Percentiles rank a stretch among this genome's conserved stretches.
Conservation (phyloP, 202 grass and related monocot genomes). For the Digitaria exilis region DNA sequence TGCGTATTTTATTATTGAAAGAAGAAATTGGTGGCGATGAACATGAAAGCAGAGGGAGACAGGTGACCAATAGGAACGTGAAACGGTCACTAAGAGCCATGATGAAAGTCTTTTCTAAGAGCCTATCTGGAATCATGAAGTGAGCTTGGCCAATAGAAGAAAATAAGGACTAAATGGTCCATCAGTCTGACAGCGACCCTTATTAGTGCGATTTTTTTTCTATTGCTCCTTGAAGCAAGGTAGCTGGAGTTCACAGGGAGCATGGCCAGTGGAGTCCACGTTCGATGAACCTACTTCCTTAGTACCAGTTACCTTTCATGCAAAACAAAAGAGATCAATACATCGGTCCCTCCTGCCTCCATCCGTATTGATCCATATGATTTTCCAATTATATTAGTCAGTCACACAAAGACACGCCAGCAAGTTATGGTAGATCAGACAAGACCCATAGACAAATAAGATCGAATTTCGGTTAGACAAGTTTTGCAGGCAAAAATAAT, state of each 20-base stretch:
- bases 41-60: conserved; percentile 7
- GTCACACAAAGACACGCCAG: not conserved
- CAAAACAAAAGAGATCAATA: not conserved
- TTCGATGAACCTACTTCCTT: conserved; percentile 32
- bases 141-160: not conserved
- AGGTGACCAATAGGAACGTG: conserved; percentile 16
- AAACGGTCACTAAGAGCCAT: conserved; percentile 26
- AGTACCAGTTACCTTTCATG: not conserved
- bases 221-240: not conserved
- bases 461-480: not conserved
- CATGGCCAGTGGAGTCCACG: conserved; percentile 17
- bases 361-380: not conserved
- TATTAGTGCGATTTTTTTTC: not conserved
- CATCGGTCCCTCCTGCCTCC: not conserved
- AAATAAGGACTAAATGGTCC: not conserved
- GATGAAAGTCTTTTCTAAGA: conserved; percentile 17
- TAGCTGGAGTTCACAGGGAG: conserved; percentile 3
- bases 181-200: conserved; percentile 26
- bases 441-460: not conserved
- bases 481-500: not conserved
- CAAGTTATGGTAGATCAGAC: not conserved
- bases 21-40: conserved; percentile 1
- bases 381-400: not conserved
- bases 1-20: not conserved
- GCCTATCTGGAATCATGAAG: conserved; percentile 16